phyloP scores from a whole-genome alignment of 192 early-diverging fungal species.

The Linnemannia exigua region DNA sequence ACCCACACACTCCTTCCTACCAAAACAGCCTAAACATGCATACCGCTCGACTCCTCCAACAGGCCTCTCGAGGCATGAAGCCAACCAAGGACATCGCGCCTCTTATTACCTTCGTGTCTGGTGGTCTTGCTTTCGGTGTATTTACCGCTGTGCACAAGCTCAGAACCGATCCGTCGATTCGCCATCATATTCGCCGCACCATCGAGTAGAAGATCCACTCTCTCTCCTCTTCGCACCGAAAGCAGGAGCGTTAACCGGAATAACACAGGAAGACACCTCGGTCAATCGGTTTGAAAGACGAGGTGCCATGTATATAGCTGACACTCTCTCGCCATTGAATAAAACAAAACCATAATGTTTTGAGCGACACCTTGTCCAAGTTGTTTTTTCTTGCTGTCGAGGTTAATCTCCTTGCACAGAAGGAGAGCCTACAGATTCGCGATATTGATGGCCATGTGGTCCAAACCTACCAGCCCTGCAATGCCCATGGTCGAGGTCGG shows the following conservation, averaged over 20 bases:
- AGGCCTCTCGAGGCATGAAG: conserved; percentile 31
- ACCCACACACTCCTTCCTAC: not conserved
- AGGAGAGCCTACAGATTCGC: not conserved
- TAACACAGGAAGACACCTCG: not conserved
- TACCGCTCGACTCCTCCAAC: conserved; percentile 24
- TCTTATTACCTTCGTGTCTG: conserved; percentile 28
- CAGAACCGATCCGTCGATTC: conserved; percentile 26
- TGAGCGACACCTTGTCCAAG: not conserved
- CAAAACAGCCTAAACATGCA: conserved; percentile 15
- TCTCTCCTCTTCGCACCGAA: not conserved
- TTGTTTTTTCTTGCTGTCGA: not conserved
- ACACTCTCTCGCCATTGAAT: not conserved
- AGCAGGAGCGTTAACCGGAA: not conserved
- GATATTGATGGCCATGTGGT: not conserved
- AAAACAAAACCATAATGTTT: not conserved
- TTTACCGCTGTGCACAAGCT: conserved; percentile 23
- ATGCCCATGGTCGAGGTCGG: no score
- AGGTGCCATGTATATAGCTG: not conserved
- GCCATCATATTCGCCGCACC: conserved; percentile 23
- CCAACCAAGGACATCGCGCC: conserved; percentile 21
- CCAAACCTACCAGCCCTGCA: not conserved
- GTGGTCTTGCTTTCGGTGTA: conserved; percentile 12
- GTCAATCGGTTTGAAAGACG: not conserved
- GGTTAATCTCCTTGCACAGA: not conserved
- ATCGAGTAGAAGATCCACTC: conserved; percentile 12